Evolutionary conservation across 192 early-diverging fungal species (phyloP).

Genomic region (Umbelopsis isabellina): DNA sequence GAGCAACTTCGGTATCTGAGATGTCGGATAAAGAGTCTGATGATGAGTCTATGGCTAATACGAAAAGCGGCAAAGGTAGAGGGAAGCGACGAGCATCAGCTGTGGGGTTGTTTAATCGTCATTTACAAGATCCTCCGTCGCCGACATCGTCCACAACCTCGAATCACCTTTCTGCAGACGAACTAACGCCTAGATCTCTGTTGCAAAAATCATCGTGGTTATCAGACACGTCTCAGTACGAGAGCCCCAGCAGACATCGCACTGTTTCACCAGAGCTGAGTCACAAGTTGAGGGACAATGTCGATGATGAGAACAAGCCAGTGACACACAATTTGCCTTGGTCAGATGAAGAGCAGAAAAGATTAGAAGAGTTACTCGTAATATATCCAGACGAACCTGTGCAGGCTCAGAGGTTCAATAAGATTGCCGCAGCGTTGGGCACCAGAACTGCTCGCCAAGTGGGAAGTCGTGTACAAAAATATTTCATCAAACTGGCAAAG

Average conservation of each 20-base stretch:
- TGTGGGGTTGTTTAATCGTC: background rate
- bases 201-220: conserved; percentile 4
- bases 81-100: conserved; percentile 33
- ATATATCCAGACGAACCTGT: conserved; percentile 74
- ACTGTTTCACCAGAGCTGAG: conserved; percentile 9
- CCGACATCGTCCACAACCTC: background rate
- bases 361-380: conserved; percentile 61
- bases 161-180: background rate
- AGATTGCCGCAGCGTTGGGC: conserved; percentile 70
- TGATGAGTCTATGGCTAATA: background rate
- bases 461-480: conserved; percentile 78
- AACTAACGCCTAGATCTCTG: background rate
- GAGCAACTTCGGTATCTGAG: conserved; percentile 33
- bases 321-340: conserved; percentile 68
- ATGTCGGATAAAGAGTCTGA: conserved; percentile 34
- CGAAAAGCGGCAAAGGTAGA: conserved; percentile 21
- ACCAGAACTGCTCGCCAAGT: conserved; percentile 75
- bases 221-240: background rate
- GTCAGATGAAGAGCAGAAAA: conserved; percentile 70
- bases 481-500: conserved; percentile 79
- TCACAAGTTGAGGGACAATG: background rate
- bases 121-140: background rate
- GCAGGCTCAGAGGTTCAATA: conserved; percentile 68
- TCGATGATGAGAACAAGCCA: conserved; percentile 47
- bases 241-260: background rate